phyloP scores from a whole-genome alignment of 2,329 filamentous ascomycete species.

The Triangularia setosa region DNA sequence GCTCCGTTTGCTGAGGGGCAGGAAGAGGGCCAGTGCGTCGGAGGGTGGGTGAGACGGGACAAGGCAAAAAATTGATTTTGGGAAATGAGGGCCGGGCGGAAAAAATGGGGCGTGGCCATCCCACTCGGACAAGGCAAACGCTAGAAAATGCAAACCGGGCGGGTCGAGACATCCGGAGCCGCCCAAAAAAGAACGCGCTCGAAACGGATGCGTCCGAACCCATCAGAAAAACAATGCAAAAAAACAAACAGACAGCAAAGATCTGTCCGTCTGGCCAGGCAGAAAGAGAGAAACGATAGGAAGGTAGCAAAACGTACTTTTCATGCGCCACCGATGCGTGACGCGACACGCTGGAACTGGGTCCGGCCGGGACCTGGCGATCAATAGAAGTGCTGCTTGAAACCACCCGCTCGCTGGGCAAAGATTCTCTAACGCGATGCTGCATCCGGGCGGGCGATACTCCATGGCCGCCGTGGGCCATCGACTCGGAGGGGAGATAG shows the following conservation, averaged over 20 bases:
- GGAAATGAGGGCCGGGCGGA: slow-evolving; percentile 27
- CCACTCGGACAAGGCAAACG: slow-evolving; percentile 21
- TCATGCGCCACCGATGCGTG: slow-evolving; percentile 45
- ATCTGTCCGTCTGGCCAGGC: neutral
- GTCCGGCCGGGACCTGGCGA: slow-evolving; percentile 37
- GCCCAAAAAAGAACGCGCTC: slow-evolving; percentile 11
- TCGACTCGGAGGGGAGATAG: slow-evolving; percentile 58
- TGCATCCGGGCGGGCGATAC: slow-evolving; percentile 53
- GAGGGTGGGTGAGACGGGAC: slow-evolving; percentile 23
- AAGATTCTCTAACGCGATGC: slow-evolving; percentile 50
- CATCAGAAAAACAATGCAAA: neutral
- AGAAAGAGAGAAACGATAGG: slow-evolving; percentile 4
- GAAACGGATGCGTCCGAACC: slow-evolving; percentile 17
- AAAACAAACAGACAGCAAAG: slow-evolving; percentile 7
- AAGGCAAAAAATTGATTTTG: slow-evolving; percentile 20
- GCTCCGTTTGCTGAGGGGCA: slow-evolving; percentile 19
- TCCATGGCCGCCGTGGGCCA: slow-evolving; percentile 54
- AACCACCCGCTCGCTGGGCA: slow-evolving; percentile 50
- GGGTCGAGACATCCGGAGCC: slow-evolving; percentile 16
- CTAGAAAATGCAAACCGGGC: slow-evolving; percentile 21
- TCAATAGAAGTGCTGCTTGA: slow-evolving; percentile 39
- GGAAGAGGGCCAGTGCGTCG: neutral
- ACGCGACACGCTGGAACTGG: slow-evolving; percentile 44
- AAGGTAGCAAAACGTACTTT: slow-evolving; percentile 46
- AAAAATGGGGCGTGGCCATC: slow-evolving; percentile 25